A percentile compares a stretch with the other conserved stretches of the same genome.
Evolutionary conservation across 139 green algal genomes (phyloP).

Genomic region (Dunaliella sp.): DNA sequence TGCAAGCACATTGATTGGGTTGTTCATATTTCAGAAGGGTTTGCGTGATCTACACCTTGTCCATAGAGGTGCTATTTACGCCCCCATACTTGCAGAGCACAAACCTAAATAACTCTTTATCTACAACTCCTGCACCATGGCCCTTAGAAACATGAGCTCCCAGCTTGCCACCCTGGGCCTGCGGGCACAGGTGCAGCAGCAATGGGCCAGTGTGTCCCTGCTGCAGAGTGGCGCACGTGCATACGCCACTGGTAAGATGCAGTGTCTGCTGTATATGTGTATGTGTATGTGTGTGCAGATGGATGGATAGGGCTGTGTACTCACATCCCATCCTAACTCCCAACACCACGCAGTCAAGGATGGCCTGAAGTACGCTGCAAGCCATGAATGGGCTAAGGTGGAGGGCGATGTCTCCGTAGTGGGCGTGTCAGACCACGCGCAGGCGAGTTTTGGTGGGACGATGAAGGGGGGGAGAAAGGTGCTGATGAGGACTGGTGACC

Average conservation of each 20-base stretch:
- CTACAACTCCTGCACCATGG: slow-evolving; percentile 18
- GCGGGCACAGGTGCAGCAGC: slow-evolving; percentile 12
- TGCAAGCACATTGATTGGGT: too few species aligned
- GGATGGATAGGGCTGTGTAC: background rate
- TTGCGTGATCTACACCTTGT: too few species aligned
- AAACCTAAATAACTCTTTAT: too few species aligned
- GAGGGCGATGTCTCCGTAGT: slow-evolving; percentile 85
- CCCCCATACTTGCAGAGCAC: too few species aligned
- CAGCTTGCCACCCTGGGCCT: slow-evolving; percentile 23
- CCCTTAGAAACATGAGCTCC: slow-evolving; percentile 28
- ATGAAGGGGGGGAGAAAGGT: too few species aligned
- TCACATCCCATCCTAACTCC: background rate
- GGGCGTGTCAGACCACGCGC: slow-evolving; percentile 95
- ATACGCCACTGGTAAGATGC: slow-evolving; percentile 22
- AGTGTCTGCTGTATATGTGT: background rate
- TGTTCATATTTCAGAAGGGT: too few species aligned
- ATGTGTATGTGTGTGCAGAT: background rate
- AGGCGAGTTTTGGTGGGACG: too few species aligned
- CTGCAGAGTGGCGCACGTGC: background rate
- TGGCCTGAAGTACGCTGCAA: slow-evolving; percentile 72
- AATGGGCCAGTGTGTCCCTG: background rate
- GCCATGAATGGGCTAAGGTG: slow-evolving; percentile 89
- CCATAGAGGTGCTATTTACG: too few species aligned
- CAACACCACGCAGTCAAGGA: slow-evolving; percentile 51
- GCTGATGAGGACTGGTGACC: too few species aligned